A percentile compares a stretch with the other conserved stretches of the same genome.
Evolutionary conservation across 108 stramenopile genomes (phyloP).

Genomic region (Aureococcus anophagefferens): DNA sequence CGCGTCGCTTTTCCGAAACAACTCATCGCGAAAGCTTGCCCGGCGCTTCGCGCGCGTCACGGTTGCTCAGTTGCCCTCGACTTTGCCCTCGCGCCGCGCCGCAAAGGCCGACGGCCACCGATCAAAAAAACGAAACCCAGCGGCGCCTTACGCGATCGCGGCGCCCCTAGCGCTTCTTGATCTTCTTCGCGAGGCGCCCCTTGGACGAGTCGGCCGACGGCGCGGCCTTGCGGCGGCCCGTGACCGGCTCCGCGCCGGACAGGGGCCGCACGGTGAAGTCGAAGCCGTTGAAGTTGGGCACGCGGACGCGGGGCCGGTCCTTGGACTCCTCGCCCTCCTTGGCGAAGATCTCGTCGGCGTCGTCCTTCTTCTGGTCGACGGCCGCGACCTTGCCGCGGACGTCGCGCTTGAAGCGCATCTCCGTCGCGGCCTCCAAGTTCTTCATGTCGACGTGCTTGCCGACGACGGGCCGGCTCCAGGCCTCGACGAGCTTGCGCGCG

Average conservation of each 20-base stretch:
- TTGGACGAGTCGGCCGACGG: too few species aligned
- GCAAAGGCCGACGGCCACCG: too few species aligned
- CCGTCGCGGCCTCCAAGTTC: slow-evolving; percentile 51
- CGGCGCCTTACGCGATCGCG: too few species aligned
- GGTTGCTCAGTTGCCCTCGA: too few species aligned
- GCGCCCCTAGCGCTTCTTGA: too few species aligned
- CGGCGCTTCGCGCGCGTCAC: too few species aligned
- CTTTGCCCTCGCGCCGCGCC: too few species aligned
- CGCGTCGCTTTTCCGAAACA: too few species aligned
- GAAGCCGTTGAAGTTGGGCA: not conserved
- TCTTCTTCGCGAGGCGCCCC: too few species aligned
- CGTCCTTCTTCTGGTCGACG: not conserved
- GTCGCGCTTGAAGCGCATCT: not conserved
- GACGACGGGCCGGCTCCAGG: slow-evolving; percentile 81
- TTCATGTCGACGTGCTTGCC: slow-evolving; percentile 76
- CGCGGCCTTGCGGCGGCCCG: not conserved
- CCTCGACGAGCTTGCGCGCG: slow-evolving; percentile 59
- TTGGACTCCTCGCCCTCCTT: not conserved
- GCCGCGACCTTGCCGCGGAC: not conserved
- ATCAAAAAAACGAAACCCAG: too few species aligned
- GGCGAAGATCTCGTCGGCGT: not conserved
- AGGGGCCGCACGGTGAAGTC: not conserved
- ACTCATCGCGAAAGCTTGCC: too few species aligned
- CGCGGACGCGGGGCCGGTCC: slow-evolving; percentile 1
- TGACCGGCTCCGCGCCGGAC: not conserved